Percentiles rank a stretch among this genome's conserved stretches.
phyloP scores from a whole-genome alignment of 805 yeast genomes.

The Candida sphagnicola region DNA sequence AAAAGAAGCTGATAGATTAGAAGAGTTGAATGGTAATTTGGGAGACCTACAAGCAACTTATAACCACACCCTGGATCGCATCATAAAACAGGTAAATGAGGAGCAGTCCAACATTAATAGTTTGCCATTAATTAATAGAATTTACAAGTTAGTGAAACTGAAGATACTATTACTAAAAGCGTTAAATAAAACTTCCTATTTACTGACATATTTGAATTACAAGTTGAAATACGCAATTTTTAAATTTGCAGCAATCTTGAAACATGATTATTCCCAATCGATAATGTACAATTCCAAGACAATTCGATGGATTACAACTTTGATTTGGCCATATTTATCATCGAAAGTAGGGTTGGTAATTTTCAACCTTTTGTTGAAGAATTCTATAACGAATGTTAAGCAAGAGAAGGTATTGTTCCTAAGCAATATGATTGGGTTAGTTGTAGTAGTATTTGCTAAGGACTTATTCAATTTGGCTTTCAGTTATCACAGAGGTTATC shows the following conservation, averaged over 20 bases:
- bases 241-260: slow-evolving; percentile 29
- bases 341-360: slow-evolving; percentile 29
- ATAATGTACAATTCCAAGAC: slow-evolving; percentile 20
- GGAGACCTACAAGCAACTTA: slow-evolving; percentile 3
- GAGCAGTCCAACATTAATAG: neutral
- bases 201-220: slow-evolving; percentile 8
- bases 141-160: slow-evolving; percentile 1
- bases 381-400: slow-evolving; percentile 4
- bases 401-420: slow-evolving; percentile 19
- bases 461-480: slow-evolving; percentile 29
- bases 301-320: slow-evolving; percentile 26
- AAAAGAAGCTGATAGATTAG: slow-evolving; percentile 19
- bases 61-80: neutral
- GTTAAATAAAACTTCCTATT: slow-evolving; percentile 3
- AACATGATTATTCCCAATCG: slow-evolving; percentile 29
- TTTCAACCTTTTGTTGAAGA: slow-evolving; percentile 9
- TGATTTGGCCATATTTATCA: slow-evolving; percentile 38
- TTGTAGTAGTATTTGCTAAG: slow-evolving; percentile 29
- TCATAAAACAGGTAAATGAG: neutral
- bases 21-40: slow-evolving; percentile 13
- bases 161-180: slow-evolving; percentile 1
- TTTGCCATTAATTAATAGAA: neutral
- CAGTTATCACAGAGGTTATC: slow-evolving; percentile 24
- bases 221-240: slow-evolving; percentile 13
- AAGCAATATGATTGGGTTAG: slow-evolving; percentile 30